Evolutionary conservation across 805 yeast species (phyloP).

Genomic region (Lipomyces sp.): DNA sequence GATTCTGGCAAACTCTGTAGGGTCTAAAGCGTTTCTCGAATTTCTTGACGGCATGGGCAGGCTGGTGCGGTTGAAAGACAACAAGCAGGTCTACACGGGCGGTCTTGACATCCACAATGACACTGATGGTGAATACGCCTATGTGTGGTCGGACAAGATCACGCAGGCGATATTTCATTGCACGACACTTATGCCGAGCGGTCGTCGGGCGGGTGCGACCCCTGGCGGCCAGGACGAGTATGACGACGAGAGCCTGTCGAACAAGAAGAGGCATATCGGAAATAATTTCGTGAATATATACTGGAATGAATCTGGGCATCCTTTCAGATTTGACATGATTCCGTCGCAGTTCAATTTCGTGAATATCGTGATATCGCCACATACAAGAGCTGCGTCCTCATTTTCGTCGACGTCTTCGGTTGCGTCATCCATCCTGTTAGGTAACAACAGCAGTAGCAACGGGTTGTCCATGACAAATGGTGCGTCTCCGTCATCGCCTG

Average conservation of each 20-base stretch:
- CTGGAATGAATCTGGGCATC: constrained; percentile 65
- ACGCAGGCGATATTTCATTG: constrained; percentile 74
- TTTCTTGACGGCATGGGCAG: constrained; percentile 61
- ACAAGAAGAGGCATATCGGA: constrained; percentile 81
- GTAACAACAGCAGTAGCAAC: constrained; percentile 3
- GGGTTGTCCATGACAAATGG: neutral
- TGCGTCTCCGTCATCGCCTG: neutral
- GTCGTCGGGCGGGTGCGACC: constrained; percentile 38
- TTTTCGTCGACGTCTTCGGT: constrained; percentile 16
- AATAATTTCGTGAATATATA: constrained; percentile 77
- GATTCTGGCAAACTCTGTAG: constrained; percentile 58
- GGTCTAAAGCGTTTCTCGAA: constrained; percentile 59
- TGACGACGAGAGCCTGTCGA: constrained; percentile 20
- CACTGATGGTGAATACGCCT: constrained; percentile 70
- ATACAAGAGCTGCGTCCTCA: constrained; percentile 37
- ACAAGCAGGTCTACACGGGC: constrained; percentile 60
- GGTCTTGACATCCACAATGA: constrained; percentile 72
- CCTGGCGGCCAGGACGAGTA: constrained; percentile 1
- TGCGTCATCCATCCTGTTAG: constrained; percentile 15
- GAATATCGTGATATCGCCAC: constrained; percentile 74
- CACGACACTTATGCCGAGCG: constrained; percentile 72
- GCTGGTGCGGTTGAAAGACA: constrained; percentile 54
- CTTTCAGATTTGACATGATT: constrained; percentile 67
- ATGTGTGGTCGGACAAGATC: constrained; percentile 68
- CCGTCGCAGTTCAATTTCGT: constrained; percentile 79